Evolutionary conservation across 306 rosid species (phyloP).

Genomic region (Parietaria judaica): DNA sequence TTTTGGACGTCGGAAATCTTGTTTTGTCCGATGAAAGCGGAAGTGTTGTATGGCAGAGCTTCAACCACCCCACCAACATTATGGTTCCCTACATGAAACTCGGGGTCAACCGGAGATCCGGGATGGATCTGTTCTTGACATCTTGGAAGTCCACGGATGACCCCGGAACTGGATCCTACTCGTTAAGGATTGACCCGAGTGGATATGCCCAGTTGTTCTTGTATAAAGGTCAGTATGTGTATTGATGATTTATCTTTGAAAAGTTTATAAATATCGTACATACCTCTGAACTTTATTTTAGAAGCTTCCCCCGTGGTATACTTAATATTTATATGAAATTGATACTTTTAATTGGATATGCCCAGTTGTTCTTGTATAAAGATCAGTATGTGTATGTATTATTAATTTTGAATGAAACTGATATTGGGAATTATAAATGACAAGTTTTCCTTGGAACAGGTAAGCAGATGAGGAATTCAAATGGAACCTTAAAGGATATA

Average conservation of each 20-base stretch:
- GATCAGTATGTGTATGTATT: neutral
- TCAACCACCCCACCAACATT: conserved; percentile 36
- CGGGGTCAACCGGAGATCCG: conserved; percentile 11
- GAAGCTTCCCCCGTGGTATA: no score
- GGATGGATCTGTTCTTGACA: conserved; percentile 6
- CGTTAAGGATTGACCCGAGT: conserved; percentile 8
- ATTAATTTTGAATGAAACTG: no score
- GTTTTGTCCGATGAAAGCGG: neutral
- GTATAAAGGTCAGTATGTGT: neutral
- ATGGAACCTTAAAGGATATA: no score
- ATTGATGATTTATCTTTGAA: neutral
- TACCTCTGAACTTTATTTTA: no score
- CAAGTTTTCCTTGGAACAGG: neutral
- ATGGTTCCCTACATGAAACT: conserved; percentile 26
- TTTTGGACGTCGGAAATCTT: conserved; percentile 20
- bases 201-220: conserved; percentile 31
- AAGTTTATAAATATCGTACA: no score
- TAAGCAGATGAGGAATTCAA: no score
- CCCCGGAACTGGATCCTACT: conserved; percentile 35
- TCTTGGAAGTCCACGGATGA: conserved; percentile 32
- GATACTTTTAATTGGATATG: conserved; percentile 19
- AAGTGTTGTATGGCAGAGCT: conserved; percentile 38
- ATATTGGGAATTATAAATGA: conserved; percentile 19
- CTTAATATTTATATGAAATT: no score
- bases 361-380: conserved; percentile 22